Conservation (phyloP, 495 filamentous ascomycete species). For the Xylaria longipes region DNA sequence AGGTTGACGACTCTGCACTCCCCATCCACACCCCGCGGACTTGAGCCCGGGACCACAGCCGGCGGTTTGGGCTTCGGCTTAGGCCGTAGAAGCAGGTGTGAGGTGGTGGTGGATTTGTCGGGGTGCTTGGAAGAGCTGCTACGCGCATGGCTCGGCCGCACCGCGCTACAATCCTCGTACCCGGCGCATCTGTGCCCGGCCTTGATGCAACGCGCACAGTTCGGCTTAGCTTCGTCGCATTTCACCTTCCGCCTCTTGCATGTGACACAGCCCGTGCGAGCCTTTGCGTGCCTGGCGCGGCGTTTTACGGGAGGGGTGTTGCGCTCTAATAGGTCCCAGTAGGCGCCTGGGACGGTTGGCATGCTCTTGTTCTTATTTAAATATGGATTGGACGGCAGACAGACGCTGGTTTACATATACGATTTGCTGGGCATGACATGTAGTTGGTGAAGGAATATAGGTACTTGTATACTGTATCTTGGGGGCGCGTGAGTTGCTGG, state of each 20-base stretch:
- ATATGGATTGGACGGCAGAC: background rate
- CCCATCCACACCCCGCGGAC: background rate
- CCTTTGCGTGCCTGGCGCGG: slow-evolving; percentile 35
- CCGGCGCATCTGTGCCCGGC: slow-evolving; percentile 62
- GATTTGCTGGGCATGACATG: no score
- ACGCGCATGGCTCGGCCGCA: background rate
- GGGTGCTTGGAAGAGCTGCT: background rate
- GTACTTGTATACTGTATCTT: background rate
- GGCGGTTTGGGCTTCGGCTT: background rate
- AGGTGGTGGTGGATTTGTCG: background rate
- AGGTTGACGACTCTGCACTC: slow-evolving; percentile 1
- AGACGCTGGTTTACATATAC: background rate
- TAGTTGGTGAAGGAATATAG: background rate
- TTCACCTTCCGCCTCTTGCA: slow-evolving; percentile 54
- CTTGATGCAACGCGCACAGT: slow-evolving; percentile 60
- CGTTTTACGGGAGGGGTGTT: slow-evolving; percentile 27
- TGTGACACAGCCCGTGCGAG: slow-evolving; percentile 42
- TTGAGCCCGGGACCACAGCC: background rate
- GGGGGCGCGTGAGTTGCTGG: background rate
- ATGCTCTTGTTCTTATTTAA: slow-evolving; percentile 13
- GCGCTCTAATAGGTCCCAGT: slow-evolving; percentile 35
- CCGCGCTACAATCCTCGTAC: slow-evolving; percentile 43
- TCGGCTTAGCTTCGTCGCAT: slow-evolving; percentile 64
- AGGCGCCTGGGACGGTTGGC: slow-evolving; percentile 30
- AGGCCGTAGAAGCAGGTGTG: background rate